A percentile compares a stretch with the other conserved stretches of the same genome.
Evolutionary conservation across 2,329 filamentous ascomycete genomes (phyloP).

Genomic region (Blumeria graminis): DNA sequence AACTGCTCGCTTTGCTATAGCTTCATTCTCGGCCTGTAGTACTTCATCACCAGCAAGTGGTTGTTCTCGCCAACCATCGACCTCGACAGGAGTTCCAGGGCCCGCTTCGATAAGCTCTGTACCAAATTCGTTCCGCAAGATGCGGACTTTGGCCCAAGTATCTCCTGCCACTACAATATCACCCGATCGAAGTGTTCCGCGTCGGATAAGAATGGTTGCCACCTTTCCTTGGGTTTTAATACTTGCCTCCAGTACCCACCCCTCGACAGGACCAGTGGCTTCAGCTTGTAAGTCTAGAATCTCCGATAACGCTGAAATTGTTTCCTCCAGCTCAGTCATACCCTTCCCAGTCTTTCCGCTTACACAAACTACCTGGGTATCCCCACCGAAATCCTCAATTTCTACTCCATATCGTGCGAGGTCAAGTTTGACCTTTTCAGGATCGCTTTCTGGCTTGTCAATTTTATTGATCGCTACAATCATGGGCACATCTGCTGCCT

Average conservation of each 20-base stretch:
- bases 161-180: constrained; percentile 71
- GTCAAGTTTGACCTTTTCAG: constrained; percentile 72
- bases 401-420: constrained; percentile 64
- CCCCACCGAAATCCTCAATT: constrained; percentile 84
- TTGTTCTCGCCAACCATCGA: constrained; percentile 82
- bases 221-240: constrained; percentile 66
- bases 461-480: constrained; percentile 97
- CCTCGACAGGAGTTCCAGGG: constrained; percentile 74
- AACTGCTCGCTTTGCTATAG: constrained; percentile 53
- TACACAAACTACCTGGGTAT: constrained; percentile 75
- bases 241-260: constrained; percentile 81
- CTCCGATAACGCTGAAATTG: constrained; percentile 63
- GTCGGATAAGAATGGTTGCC: constrained; percentile 70
- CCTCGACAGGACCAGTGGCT: constrained; percentile 52
- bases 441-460: constrained; percentile 61
- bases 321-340: constrained; percentile 82
- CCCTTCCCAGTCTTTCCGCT: constrained; percentile 85
- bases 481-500: constrained; percentile 66
- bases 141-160: constrained; percentile 70
- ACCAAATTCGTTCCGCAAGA: constrained; percentile 67
- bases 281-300: constrained; percentile 79
- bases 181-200: constrained; percentile 60
- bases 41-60: constrained; percentile 72
- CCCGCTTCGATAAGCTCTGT: constrained; percentile 44
- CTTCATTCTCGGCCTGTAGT: constrained; percentile 58